Percentiles rank a stretch among this genome's conserved stretches.
Conservation (phyloP, 2,329 filamentous ascomycete genomes). For the Coleophoma crateriformis region DNA sequence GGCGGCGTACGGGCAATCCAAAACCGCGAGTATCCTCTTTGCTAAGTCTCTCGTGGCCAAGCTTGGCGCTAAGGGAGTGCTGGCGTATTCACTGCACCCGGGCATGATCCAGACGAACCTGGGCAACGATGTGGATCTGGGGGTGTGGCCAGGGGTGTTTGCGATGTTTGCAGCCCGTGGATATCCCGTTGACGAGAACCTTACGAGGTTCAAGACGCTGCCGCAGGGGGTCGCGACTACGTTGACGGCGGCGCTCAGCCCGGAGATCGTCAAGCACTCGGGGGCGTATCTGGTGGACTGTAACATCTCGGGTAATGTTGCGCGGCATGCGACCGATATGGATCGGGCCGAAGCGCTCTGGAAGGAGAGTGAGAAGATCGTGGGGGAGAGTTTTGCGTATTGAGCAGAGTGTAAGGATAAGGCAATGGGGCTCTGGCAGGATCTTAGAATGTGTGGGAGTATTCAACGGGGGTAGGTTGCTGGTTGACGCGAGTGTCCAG, state of each 20-base stretch:
- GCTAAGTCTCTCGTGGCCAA: slow-evolving; percentile 19
- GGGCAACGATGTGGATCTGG: background rate
- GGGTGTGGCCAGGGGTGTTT: background rate
- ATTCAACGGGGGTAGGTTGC: too few relatives aligned
- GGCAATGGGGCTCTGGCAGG: too few relatives aligned
- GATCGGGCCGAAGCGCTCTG: slow-evolving; percentile 10
- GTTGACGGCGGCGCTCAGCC: background rate
- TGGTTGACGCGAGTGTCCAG: too few relatives aligned
- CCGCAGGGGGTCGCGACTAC: background rate
- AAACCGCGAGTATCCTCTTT: slow-evolving; percentile 39
- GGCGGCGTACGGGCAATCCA: slow-evolving; percentile 35
- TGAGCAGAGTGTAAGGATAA: background rate
- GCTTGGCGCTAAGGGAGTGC: slow-evolving; percentile 16
- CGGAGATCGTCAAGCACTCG: background rate
- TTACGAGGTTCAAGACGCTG: background rate
- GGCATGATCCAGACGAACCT: slow-evolving; percentile 8
- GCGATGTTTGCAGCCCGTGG: background rate
- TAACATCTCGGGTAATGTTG: slow-evolving; percentile 1
- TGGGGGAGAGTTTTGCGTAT: slow-evolving; percentile 11
- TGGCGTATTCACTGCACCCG: slow-evolving; percentile 24
- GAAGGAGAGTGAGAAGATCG: slow-evolving; percentile 11
- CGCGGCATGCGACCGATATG: background rate
- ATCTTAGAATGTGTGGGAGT: too few relatives aligned
- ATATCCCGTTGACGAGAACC: background rate
- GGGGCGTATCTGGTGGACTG: slow-evolving; percentile 10